phyloP scores from a whole-genome alignment of 2,329 filamentous ascomycete genomes.

The Graphium sp. region DNA sequence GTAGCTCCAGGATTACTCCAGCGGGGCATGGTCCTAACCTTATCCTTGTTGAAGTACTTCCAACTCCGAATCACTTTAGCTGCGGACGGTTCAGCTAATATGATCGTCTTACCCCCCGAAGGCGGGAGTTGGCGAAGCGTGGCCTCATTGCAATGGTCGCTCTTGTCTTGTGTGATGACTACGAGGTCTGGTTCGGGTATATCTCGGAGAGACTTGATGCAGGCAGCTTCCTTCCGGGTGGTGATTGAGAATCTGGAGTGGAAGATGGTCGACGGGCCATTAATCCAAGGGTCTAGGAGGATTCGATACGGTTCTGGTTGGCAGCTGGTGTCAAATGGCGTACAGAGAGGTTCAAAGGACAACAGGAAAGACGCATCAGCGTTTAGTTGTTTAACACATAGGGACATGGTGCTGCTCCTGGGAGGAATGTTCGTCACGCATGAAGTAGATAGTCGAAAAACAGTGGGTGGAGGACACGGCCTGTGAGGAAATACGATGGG shows the following conservation, averaged over 20 bases:
- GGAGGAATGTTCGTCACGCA: slow-evolving; percentile 17
- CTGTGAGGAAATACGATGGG: too few species aligned
- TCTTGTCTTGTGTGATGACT: slow-evolving; percentile 27
- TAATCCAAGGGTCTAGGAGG: slow-evolving; percentile 57
- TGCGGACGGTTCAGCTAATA: slow-evolving; percentile 48
- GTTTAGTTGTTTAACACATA: slow-evolving; percentile 47
- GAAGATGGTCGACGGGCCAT: slow-evolving; percentile 40
- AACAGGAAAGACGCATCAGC: slow-evolving; percentile 49
- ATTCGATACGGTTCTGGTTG: slow-evolving; percentile 42
- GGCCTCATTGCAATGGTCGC: slow-evolving; percentile 54
- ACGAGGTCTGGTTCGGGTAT: slow-evolving; percentile 25
- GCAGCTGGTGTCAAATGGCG: slow-evolving; percentile 15
- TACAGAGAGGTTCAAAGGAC: slow-evolving; percentile 38
- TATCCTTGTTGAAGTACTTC: slow-evolving; percentile 46
- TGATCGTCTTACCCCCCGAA: slow-evolving; percentile 34
- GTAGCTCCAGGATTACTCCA: slow-evolving; percentile 24
- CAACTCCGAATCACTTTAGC: slow-evolving; percentile 49
- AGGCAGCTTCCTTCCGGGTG: slow-evolving; percentile 34
- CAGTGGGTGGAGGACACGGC: slow-evolving; percentile 6
- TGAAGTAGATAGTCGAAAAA: slow-evolving; percentile 7
- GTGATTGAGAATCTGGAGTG: slow-evolving; percentile 44
- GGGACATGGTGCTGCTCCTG: slow-evolving; percentile 30
- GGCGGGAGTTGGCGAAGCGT: slow-evolving; percentile 48
- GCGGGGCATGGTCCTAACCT: slow-evolving; percentile 23
- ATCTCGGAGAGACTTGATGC: slow-evolving; percentile 31